These are phyloP conservation scores for Handroanthus guayacan DNA, from an alignment of 257 asterid species.

Conservation along the genomic window DNA sequence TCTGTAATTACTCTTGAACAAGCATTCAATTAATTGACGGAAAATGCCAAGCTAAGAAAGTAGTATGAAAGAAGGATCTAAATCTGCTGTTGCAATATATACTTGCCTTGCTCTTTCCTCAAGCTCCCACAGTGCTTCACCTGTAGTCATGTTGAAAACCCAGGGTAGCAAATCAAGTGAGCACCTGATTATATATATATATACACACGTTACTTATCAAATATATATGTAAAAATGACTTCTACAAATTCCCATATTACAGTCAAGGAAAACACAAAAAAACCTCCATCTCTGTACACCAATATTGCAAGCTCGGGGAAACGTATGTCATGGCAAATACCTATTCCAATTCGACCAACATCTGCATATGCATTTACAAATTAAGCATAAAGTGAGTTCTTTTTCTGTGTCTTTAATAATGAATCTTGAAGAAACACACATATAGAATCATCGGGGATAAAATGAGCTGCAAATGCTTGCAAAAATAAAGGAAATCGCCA, in stretches of 20 bases:
- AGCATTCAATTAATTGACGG: too few relatives aligned
- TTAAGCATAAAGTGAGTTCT: not conserved
- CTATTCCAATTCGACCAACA: slow-evolving; percentile 50
- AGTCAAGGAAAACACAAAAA: not conserved
- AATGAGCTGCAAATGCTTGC: too few relatives aligned
- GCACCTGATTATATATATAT: slow-evolving; percentile 38
- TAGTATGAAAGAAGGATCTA: too few relatives aligned
- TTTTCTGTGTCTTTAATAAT: too few relatives aligned
- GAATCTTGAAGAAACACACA: too few relatives aligned
- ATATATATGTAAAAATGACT: not conserved
- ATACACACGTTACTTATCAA: not conserved
- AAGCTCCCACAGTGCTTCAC: slow-evolving; percentile 51
- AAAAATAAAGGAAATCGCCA: too few relatives aligned
- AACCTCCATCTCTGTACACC: slow-evolving; percentile 46
- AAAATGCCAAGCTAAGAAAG: too few relatives aligned
- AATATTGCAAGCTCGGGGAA: slow-evolving; percentile 59
- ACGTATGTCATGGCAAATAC: slow-evolving; percentile 55
- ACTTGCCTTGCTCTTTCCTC: slow-evolving; percentile 59
- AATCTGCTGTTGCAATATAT: not conserved
- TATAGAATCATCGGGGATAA: too few relatives aligned
- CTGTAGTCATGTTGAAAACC: slow-evolving; percentile 55
- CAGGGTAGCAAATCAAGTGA: slow-evolving; percentile 54
- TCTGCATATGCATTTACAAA: slow-evolving; percentile 31
- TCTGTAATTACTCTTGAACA: too few relatives aligned
- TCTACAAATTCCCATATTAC: not conserved